A percentile compares a stretch with the other conserved stretches of the same genome.
phyloP scores from a whole-genome alignment of 2,329 filamentous ascomycete species.

The Sporothrix brasiliensis region DNA sequence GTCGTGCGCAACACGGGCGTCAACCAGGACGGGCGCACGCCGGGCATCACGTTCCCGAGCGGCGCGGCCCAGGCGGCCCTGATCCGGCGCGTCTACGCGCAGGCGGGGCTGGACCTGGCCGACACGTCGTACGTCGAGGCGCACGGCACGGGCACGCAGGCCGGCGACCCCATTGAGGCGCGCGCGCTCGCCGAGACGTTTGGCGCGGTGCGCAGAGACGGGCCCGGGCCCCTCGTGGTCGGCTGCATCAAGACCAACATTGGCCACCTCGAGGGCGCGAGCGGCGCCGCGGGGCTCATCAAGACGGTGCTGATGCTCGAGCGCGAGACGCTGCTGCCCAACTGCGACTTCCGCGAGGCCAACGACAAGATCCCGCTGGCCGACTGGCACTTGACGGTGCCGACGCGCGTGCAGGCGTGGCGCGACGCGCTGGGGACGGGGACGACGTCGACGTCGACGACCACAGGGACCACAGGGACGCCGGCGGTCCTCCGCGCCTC shows the following conservation, averaged over 20 bases:
- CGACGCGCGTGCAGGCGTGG: constrained; percentile 45
- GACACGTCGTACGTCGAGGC: constrained; percentile 46
- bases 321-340: constrained; percentile 44
- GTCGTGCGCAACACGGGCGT: constrained; percentile 39
- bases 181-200: constrained; percentile 44
- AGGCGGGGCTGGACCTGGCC: constrained; percentile 33
- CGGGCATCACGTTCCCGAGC: constrained; percentile 36
- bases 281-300: constrained; percentile 51
- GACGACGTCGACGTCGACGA: background rate
- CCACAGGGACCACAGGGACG: too few relatives aligned
- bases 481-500: constrained; percentile 40
- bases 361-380: constrained; percentile 51
- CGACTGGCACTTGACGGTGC: constrained; percentile 45
- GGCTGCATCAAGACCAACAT: constrained; percentile 48
- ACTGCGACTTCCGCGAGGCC: constrained; percentile 50
- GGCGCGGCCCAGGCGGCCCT: constrained; percentile 39
- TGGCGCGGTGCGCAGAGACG: constrained; percentile 32
- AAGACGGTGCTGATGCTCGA: constrained; percentile 48
- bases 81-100: constrained; percentile 34
- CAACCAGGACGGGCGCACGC: constrained; percentile 37
- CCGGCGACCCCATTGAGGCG: constrained; percentile 44
- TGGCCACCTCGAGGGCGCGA: constrained; percentile 53
- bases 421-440: constrained; percentile 22
- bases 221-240: constrained; percentile 34
- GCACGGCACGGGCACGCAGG: constrained; percentile 46